Evolutionary conservation across 129 eudicot genomes (phyloP).

Genomic region (Flaveria robusta): DNA sequence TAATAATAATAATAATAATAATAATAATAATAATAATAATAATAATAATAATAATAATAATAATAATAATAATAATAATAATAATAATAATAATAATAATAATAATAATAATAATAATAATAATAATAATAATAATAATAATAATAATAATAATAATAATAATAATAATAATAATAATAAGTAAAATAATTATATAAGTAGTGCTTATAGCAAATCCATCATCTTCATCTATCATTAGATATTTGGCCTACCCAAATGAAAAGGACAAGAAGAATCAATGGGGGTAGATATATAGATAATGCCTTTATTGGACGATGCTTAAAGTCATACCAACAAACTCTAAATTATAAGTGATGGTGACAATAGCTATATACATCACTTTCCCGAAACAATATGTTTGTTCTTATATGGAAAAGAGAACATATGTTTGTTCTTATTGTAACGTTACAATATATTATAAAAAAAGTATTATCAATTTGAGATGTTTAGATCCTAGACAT

Average conservation of each 20-base stretch:
- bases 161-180: no score
- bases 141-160: no score
- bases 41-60: no score
- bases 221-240: background rate
- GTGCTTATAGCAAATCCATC: background rate
- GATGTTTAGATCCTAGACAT: background rate
- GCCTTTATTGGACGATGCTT: constrained; percentile 6
- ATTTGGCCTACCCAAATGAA: constrained; percentile 7
- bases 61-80: no score
- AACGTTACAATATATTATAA: background rate
- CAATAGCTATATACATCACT: background rate
- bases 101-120: no score
- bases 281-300: background rate
- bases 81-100: no score
- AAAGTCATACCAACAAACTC: constrained; percentile 12
- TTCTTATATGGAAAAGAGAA: background rate
- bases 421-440: background rate
- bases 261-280: background rate
- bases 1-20: no score
- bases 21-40: no score
- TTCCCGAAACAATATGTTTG: background rate
- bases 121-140: no score
- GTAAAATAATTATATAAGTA: no score
- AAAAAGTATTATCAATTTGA: background rate
- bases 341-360: constrained; percentile 6